Percentiles rank a stretch among this genome's conserved stretches.
These are phyloP conservation scores for Mycena maculata DNA, from an alignment of 768 basidiomycete genomes.

Conservation along the genomic window DNA sequence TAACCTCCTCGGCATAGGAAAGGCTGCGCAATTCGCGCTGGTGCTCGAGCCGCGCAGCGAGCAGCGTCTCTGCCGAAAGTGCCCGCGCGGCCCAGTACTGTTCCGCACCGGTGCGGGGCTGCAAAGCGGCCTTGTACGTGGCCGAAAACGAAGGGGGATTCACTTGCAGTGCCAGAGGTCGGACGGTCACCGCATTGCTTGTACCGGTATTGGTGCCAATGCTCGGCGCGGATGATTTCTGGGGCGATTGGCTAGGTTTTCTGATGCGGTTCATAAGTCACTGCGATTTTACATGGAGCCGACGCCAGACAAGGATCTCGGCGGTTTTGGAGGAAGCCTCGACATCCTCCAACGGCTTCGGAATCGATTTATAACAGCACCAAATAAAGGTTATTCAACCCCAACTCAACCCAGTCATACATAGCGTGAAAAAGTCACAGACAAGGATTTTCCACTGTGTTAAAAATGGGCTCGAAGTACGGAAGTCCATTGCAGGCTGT, in stretches of 20 bases:
- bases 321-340: no score
- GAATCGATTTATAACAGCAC: no score
- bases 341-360: no score
- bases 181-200: constrained; percentile 16
- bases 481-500: no score
- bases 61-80: constrained; percentile 70
- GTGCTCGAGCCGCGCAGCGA: constrained; percentile 61
- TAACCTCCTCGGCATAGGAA: constrained; percentile 54
- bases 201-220: background rate
- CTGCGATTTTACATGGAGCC: constrained; percentile 1
- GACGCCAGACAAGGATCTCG: no score
- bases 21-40: constrained; percentile 60
- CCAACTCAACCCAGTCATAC: no score
- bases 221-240: constrained; percentile 13
- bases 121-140: constrained; percentile 20
- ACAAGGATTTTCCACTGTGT: no score
- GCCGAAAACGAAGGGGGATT: constrained; percentile 19
- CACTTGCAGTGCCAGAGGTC: constrained; percentile 15
- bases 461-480: no score
- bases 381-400: no score
- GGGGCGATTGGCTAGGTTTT: constrained; percentile 21
- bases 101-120: constrained; percentile 45
- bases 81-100: constrained; percentile 80
- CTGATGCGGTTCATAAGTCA: constrained; percentile 29
- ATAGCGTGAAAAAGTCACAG: no score